Base-by-base conservation (phyloP, 768 basidiomycete genomes). In the Brasilioporus rufonigricans region DNA sequence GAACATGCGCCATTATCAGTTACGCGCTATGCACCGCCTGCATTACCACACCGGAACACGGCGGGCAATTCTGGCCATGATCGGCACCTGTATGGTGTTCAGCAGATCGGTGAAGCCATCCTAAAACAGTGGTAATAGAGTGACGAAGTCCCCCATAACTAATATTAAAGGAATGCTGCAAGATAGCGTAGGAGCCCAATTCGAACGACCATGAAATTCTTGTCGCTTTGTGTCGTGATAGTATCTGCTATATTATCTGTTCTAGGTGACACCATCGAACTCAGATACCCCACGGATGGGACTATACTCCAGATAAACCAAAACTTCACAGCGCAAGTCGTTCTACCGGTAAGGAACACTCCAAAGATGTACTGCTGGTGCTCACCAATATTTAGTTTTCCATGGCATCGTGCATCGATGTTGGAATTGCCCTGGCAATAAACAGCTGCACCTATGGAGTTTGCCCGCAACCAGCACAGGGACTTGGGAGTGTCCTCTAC, bases 391-490 rank as follows among this genome's bases (percentile, higher is more conserved):
- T 4, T 9, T 11, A 55, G 67, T 54, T n/a, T 35, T 63, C 59
- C 11, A 58, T 63, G 31, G 45, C 53, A 35, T 52, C 59, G 5
- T 60, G 60, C 45, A 55, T 57, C 27, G 54, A 65, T 0, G 55
- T 67, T 23, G 58, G 61, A 13, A 65, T 67, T 31, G 57, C 61
- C 33, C 43, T 65, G 21, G 59, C 55, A n/a, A 33, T 65, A 31
- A 38, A 55, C 23, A 58, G 35, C 21, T 69, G 63, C 51, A 29
- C 23, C 14, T 33, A 65, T 21, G 61, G 50, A 0, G 46, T 43
- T 21, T 65, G 68, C 35, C 59, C 68, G 27, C 44, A 35, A 4
- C 58, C 58, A 7, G 18, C 57, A 13, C 48, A 58, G 1, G 57
- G 2, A 19, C 61, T 67, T 14, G 65, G 59, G 4, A 55, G 44